Evolutionary conservation across 148 eudicot species (phyloP).

Genomic region (Suaeda aralocaspica): DNA sequence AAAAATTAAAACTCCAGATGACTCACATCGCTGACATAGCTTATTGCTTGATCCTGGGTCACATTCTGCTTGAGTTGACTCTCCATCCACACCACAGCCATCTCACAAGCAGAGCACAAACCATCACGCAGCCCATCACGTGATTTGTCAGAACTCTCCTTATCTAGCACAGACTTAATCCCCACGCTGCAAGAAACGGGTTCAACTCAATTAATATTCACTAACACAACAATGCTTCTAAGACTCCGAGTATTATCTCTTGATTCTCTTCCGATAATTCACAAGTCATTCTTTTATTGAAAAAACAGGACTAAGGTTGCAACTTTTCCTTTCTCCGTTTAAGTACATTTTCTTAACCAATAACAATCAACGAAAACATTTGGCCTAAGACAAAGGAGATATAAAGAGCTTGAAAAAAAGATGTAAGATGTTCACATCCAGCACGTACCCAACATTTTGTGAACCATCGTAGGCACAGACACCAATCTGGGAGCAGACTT

Average conservation of each 20-base stretch:
- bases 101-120: conserved; percentile 83
- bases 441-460: conserved; percentile 64
- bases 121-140: conserved; percentile 40
- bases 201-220: neutral
- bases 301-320: no score
- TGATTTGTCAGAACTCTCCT: conserved; percentile 37
- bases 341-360: no score
- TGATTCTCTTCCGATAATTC: no score
- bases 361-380: neutral
- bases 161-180: conserved; percentile 66
- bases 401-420: neutral
- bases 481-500: conserved; percentile 81
- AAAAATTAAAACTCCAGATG: neutral
- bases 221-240: neutral
- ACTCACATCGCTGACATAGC: conserved; percentile 60
- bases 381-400: neutral
- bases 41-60: conserved; percentile 62
- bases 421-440: neutral
- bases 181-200: conserved; percentile 45
- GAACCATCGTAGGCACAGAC: conserved; percentile 82
- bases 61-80: conserved; percentile 65
- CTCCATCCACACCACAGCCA: conserved; percentile 91
- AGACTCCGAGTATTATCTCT: no score
- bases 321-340: no score
- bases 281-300: no score